phyloP scores from a whole-genome alignment of 1,139 yeast genomes.

The Kazachstania sp. region DNA sequence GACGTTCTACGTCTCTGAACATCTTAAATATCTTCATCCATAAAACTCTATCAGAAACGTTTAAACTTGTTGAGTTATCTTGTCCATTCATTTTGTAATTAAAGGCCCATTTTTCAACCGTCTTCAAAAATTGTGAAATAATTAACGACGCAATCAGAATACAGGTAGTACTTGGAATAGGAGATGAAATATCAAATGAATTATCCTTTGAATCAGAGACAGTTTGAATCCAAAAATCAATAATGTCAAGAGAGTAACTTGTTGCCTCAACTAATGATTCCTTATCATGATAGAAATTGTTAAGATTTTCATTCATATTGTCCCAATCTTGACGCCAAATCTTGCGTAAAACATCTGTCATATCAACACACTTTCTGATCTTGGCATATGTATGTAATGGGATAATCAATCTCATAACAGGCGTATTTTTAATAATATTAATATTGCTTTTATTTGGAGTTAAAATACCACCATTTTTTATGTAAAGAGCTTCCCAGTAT shows the following conservation, averaged over 20 bases:
- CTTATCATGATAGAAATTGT: constrained; percentile 35
- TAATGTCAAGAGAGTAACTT: constrained; percentile 47
- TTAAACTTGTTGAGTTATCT: constrained; percentile 19
- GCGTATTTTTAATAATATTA: constrained; percentile 41
- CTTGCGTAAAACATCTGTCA: constrained; percentile 48
- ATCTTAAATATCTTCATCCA: constrained; percentile 35
- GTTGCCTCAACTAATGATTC: constrained; percentile 48
- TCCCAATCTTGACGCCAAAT: constrained; percentile 60
- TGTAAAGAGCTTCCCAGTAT: constrained; percentile 57
- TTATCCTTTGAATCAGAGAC: constrained; percentile 49
- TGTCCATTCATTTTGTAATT: constrained; percentile 15
- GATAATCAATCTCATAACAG: constrained; percentile 53
- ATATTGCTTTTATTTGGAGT: constrained; percentile 40
- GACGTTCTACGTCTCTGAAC: constrained; percentile 49
- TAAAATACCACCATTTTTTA: constrained; percentile 53
- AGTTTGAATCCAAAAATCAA: constrained; percentile 62
- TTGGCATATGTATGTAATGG: constrained; percentile 59
- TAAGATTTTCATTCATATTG: constrained; percentile 48
- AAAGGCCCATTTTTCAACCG: constrained; percentile 44
- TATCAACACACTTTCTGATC: constrained; percentile 49
- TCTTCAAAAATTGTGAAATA: constrained; percentile 51
- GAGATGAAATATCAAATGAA: constrained; percentile 59
- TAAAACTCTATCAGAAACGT: constrained; percentile 33
- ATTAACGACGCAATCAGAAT: constrained; percentile 52
- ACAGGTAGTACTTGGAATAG: constrained; percentile 64